These are phyloP conservation scores for Pseudocercospora macadamiae DNA, from an alignment of 2,329 filamentous ascomycete species.

Conservation along the genomic window DNA sequence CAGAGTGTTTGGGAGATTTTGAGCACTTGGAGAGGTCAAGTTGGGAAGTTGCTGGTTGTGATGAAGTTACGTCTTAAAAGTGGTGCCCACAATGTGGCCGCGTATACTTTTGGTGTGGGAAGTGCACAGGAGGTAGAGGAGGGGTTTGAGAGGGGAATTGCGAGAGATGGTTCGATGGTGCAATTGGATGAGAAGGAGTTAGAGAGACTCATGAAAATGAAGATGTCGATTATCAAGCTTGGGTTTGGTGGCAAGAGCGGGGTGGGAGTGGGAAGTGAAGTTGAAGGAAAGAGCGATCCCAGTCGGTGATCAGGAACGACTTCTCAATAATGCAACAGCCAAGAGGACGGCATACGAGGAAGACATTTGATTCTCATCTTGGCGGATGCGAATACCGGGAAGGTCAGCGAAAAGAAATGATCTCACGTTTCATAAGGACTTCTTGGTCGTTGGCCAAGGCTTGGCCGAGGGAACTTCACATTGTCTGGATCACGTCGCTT, in stretches of 20 bases:
- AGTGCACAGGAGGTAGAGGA: background rate
- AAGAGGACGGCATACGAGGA: slow-evolving; percentile 40
- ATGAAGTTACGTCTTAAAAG: background rate
- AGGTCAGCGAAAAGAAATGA: slow-evolving; percentile 36
- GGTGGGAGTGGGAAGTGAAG: background rate
- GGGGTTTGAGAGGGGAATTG: background rate
- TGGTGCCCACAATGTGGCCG: background rate
- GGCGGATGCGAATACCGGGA: slow-evolving; percentile 31
- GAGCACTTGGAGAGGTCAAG: background rate
- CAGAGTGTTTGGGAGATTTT: background rate
- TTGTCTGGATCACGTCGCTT: background rate
- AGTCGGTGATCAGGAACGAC: no score
- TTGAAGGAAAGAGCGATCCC: background rate
- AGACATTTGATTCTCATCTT: slow-evolving; percentile 56
- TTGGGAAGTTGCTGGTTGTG: background rate
- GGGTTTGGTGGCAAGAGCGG: background rate
- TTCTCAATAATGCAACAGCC: no score
- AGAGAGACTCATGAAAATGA: background rate
- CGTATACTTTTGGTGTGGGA: background rate
- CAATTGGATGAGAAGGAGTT: background rate
- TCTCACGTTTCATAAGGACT: background rate
- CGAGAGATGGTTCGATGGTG: background rate
- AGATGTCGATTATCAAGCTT: background rate
- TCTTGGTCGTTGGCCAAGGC: background rate
- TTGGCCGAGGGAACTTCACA: no score